phyloP scores from a whole-genome alignment of 2,329 filamentous ascomycete species.

The Magnaporthiopsis rhizophila region DNA sequence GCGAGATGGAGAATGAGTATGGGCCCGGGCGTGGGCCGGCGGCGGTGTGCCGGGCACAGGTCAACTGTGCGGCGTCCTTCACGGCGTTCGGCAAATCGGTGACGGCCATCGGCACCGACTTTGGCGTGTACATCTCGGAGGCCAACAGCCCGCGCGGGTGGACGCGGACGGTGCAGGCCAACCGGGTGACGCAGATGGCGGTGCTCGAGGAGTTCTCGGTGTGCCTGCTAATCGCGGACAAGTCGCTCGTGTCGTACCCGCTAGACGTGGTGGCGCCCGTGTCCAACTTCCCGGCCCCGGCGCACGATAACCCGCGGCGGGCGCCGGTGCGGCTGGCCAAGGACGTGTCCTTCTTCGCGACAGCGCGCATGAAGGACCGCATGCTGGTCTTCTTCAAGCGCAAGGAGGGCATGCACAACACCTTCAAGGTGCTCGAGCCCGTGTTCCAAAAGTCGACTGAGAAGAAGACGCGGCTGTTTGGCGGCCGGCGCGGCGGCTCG shows the following conservation, averaged over 20 bases:
- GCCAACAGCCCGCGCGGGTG: conserved; percentile 85
- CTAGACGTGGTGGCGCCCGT: conserved; percentile 70
- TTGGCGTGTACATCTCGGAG: conserved; percentile 85
- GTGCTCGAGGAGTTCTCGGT: conserved; percentile 94
- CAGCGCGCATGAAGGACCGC: conserved; percentile 93
- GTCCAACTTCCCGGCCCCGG: conserved; percentile 52
- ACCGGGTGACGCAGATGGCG: conserved; percentile 81
- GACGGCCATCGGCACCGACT: conserved; percentile 91
- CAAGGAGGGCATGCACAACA: conserved; percentile 82
- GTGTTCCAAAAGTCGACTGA: conserved; percentile 89
- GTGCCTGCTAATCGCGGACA: conserved; percentile 85
- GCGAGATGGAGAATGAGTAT: conserved; percentile 75
- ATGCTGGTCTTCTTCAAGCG: conserved; percentile 96
- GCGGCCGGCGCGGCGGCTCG: conserved; percentile 47
- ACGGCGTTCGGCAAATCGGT: conserved; percentile 75
- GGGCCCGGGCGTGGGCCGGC: conserved; percentile 61
- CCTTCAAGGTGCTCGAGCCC: conserved; percentile 93
- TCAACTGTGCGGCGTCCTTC: conserved; percentile 92
- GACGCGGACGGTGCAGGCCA: conserved; percentile 70
- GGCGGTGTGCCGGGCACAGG: conserved; percentile 73
- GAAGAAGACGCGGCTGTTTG: conserved; percentile 64
- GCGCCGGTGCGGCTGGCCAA: conserved; percentile 90
- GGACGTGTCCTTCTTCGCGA: conserved; percentile 94
- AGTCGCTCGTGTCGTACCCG: conserved; percentile 85
- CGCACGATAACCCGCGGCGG: conserved; percentile 65